phyloP scores from a whole-genome alignment of 2,329 filamentous ascomycete species.

The Ophiosphaerella herpotricha region DNA sequence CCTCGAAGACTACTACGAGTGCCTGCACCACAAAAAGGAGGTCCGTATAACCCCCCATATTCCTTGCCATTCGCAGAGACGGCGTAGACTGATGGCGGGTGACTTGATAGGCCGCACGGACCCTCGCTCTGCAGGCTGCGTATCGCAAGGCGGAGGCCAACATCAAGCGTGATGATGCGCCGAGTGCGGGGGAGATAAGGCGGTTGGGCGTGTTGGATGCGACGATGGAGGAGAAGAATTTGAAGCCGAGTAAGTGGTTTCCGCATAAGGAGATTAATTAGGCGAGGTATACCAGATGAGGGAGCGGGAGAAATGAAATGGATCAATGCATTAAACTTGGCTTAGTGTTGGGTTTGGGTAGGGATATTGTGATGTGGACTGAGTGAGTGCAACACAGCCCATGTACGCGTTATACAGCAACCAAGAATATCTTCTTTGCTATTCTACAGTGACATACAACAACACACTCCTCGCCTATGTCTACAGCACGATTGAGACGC shows the following conservation, averaged over 20 bases:
- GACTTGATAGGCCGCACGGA: conserved; percentile 66
- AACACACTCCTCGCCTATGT: too few relatives aligned
- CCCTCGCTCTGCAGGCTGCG: conserved; percentile 77
- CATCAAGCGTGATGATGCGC: conserved; percentile 77
- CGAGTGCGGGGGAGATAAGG: conserved; percentile 83
- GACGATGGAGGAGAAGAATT: conserved; percentile 74
- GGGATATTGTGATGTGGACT: neutral
- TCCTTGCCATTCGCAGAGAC: too few relatives aligned
- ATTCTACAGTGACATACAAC: neutral
- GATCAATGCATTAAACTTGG: too few relatives aligned
- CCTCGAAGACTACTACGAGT: conserved; percentile 98
- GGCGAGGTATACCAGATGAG: neutral
- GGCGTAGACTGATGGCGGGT: too few relatives aligned
- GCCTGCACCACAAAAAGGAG: conserved; percentile 98
- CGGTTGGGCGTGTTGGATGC: conserved; percentile 77
- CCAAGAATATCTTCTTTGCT: neutral
- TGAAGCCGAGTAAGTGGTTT: conserved; percentile 51
- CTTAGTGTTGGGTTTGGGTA: neutral
- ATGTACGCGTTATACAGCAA: neutral
- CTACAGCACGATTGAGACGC: too few relatives aligned
- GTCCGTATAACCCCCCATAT: conserved; percentile 56
- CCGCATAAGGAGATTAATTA: conserved; percentile 50
- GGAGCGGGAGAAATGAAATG: neutral
- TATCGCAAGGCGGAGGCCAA: conserved; percentile 78
- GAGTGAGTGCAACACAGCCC: neutral